Evolutionary conservation across 2,329 filamentous ascomycete species (phyloP), one percentile per base, ranked within the genome.

Genomic region (Xylariaceae sp.): DNA sequence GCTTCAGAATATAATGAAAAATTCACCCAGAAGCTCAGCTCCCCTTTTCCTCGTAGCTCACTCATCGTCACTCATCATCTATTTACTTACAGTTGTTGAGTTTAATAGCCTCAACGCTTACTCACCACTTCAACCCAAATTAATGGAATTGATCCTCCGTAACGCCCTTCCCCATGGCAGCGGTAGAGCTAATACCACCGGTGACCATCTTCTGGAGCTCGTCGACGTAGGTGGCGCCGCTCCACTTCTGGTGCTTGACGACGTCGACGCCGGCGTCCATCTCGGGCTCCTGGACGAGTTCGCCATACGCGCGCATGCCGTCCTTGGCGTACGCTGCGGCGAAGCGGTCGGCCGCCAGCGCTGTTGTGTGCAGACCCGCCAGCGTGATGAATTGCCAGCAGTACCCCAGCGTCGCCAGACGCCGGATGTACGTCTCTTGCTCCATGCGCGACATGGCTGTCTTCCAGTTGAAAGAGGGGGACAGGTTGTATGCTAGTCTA

Each of bases 321-420:
- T 89, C 80, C 74, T 86, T 80, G 55, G 89, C 83, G 75, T 90
- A 99, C 45, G 91, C 91, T 73, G 87, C 85, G 58, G 92, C 87
- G 78, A 99, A 99, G 62, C 88, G 87, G 78, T 98, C 87, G 70
- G 88, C 89, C 78, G 96, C 96, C 50, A 99, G 86, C 33, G 94
- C 95, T 3, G 92, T 97, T 61, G 92, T 96, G 82, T 99, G 95
- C 72, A 99, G 84, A 66, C 95, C 95, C 4, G 94, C 95, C 43
- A 99, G 86, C n/a, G 95, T 99, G 81, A 99, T 99, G 83, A 99
- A 99, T 78, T 99, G 95, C 95, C 95, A 99, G 86, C 92, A 96
- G 85, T 99, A 99, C 62, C 95, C 95, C 45, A 99, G 85, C 62
- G 80, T 71, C 60, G 88, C 92, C 36, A 99, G 89, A 37, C 95